Evolutionary conservation across 1,284 basidiomycete species (phyloP).

Genomic region (Golubevia pallescens): DNA sequence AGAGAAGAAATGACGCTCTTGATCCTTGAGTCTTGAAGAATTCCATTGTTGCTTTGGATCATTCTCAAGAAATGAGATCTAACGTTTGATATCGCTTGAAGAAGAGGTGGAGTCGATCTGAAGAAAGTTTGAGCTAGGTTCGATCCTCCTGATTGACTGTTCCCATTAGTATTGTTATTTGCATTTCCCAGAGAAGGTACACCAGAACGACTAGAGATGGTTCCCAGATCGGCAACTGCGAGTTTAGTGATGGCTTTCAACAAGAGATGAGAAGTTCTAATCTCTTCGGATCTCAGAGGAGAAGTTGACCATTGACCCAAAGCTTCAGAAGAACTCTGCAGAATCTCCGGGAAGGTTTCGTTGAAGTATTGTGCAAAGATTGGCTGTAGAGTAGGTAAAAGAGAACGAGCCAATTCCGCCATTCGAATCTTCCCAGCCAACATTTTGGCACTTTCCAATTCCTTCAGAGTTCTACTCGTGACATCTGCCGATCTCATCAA

Average conservation of each 20-base stretch:
- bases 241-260: slow-evolving; percentile 48
- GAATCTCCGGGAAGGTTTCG: slow-evolving; percentile 30
- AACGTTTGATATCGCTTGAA: slow-evolving; percentile 24
- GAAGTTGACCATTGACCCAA: slow-evolving; percentile 39
- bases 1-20: slow-evolving; percentile 19
- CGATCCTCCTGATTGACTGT: slow-evolving; percentile 1
- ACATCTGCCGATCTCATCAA: slow-evolving; percentile 51
- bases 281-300: slow-evolving; percentile 28
- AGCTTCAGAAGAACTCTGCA: slow-evolving; percentile 8
- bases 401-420: slow-evolving; percentile 38
- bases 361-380: slow-evolving; percentile 49
- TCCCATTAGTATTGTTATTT: slow-evolving; percentile 16
- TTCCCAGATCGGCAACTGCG: slow-evolving; percentile 47
- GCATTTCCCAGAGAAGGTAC: not conserved
- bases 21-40: slow-evolving; percentile 5
- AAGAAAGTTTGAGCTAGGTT: slow-evolving; percentile 57
- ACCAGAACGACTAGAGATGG: slow-evolving; percentile 28
- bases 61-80: slow-evolving; percentile 2
- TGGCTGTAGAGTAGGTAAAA: slow-evolving; percentile 49
- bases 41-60: slow-evolving; percentile 4
- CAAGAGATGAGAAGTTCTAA: slow-evolving; percentile 53
- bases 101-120: slow-evolving; percentile 37
- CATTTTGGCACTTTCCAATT: slow-evolving; percentile 48
- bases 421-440: slow-evolving; percentile 59
- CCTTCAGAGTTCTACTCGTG: slow-evolving; percentile 47